Base-by-base conservation (phyloP, 202 grass and related monocot genomes). In the Dendrocalamus latiflorus region DNA sequence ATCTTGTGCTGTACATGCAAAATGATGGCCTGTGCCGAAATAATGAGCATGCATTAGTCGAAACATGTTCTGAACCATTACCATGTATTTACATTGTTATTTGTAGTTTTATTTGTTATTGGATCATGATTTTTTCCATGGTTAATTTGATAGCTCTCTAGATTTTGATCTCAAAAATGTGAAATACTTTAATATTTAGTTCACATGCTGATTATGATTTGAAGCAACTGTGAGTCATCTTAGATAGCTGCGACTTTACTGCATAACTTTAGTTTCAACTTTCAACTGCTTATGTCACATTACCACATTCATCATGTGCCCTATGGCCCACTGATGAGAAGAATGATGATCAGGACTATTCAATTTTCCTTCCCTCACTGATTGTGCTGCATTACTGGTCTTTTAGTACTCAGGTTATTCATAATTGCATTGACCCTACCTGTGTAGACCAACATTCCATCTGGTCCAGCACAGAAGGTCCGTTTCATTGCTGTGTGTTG, bases 391-490 rank as follows among this genome's bases (percentile, higher is more conserved):
- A 60, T 69, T 75, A 75, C 14, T 47, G 53, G 41, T 73, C 10
- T 67, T 76, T 22, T 81, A 57, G 33, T 50, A 26, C 61, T 76
- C 54, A 76, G 55, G 55, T 76, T 51, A 47, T 22, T 72, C 30
- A 87, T 87, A 81, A 55, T 76, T 75, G 22, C 57, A 76, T 81
- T 48, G 16, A 51, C 16, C 69, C 49, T 57, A 49, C 15, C 16
- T 18, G 21, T 47, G 22, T 73, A 72, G 36, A 57, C 9, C 13
- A 36, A 74, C 48, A 81, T 81, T 74, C 39, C 13, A 69, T 69
- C 70, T 16, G 28, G 41, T 75, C 49, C 49, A 58, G 9, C 42
- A 57, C 11, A 6, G 59, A 74, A 11, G 41, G 18, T 41, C 14
- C 33, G 58, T 70, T 69, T 68, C 30, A 69, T 79, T 60, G 11